Conservation (phyloP, 148 eudicot species). For the Persicaria maculosa region DNA sequence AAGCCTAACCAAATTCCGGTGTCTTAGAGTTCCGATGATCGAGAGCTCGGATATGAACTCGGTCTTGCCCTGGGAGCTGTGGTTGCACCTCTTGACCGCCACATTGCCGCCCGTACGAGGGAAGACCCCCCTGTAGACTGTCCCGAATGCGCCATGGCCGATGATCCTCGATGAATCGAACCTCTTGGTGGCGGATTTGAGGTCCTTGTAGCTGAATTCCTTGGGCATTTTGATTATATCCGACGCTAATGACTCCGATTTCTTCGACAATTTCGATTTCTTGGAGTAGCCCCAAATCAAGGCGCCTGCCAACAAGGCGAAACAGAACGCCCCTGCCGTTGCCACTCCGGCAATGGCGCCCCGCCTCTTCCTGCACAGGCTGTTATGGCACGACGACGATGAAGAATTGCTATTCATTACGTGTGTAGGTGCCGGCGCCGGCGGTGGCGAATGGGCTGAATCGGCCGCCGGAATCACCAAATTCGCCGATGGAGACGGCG, state of each 20-base stretch:
- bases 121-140: slow-evolving; percentile 68
- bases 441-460: slow-evolving; percentile 26
- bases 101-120: slow-evolving; percentile 24
- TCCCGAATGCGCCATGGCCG: slow-evolving; percentile 78
- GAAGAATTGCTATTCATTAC: slow-evolving; percentile 7
- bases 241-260: slow-evolving; percentile 30
- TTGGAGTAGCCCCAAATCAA: slow-evolving; percentile 59
- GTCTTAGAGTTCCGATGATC: slow-evolving; percentile 41
- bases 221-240: slow-evolving; percentile 69
- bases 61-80: slow-evolving; percentile 46
- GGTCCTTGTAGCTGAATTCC: slow-evolving; percentile 61
- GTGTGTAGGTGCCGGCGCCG: slow-evolving; percentile 9
- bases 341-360: slow-evolving; percentile 80
- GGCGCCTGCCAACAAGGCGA: slow-evolving; percentile 30
- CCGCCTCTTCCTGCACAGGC: slow-evolving; percentile 38
- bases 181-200: slow-evolving; percentile 53
- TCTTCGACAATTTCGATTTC: slow-evolving; percentile 29
- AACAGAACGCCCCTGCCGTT: slow-evolving; percentile 60
- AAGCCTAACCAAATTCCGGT: slow-evolving; percentile 43
- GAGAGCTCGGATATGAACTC: slow-evolving; percentile 53
- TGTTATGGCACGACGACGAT: background rate
- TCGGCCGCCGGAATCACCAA: slow-evolving; percentile 29
- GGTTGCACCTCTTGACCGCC: slow-evolving; percentile 82
- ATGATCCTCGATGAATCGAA: slow-evolving; percentile 54
- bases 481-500: slow-evolving; percentile 30